Evolutionary conservation across 495 filamentous ascomycete species (phyloP), one percentile per base, ranked within the genome.

Genomic region (Aspergillus olivimuriae): DNA sequence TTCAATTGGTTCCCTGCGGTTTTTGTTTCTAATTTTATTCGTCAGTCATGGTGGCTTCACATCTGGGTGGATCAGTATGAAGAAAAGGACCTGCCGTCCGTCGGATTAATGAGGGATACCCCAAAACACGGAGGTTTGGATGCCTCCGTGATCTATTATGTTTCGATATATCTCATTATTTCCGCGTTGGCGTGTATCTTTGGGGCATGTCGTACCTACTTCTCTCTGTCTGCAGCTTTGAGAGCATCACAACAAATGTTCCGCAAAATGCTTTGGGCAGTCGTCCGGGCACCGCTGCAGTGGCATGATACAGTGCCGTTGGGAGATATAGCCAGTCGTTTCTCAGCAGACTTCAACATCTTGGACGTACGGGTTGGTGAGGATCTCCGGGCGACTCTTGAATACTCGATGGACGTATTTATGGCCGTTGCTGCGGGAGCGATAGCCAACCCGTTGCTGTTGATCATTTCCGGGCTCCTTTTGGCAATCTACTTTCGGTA

Each of bases 401-500:
- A 39, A 22, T 39, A 53, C 55, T 10, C 32, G 48, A 23, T 57
- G 52, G 11, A 31, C 66, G 4, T 22, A 4, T 17, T 16, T 6
- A 34, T 44, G n/a, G 18, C 31, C 15, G 18, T 35, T 15, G 23
- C 36, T 14, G 31, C 42, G 11, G 42, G 34, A 8, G n/a, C 20
- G 14, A 35, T 44, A 5, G 42, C 36, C 31, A 44, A 44, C 20
- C 28, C 20, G 14, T 16, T 36, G 8, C 31, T 44, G 30, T 10
- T 44, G 14, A 22, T 44, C 16, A 16, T 15, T 21, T 24, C 34
- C 17, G 30, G 10, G 3, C 18, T 26, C 11, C 37, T 39, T n/a
- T n/a, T 26, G n/a, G 42, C 23, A 3, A 61, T 87, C 0, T 92
- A 88, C 57, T 73, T 77, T 51, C 74, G 3, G 61, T 87, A 1